phyloP scores from a whole-genome alignment of 1,139 yeast species.

The Candida gigantensis region DNA sequence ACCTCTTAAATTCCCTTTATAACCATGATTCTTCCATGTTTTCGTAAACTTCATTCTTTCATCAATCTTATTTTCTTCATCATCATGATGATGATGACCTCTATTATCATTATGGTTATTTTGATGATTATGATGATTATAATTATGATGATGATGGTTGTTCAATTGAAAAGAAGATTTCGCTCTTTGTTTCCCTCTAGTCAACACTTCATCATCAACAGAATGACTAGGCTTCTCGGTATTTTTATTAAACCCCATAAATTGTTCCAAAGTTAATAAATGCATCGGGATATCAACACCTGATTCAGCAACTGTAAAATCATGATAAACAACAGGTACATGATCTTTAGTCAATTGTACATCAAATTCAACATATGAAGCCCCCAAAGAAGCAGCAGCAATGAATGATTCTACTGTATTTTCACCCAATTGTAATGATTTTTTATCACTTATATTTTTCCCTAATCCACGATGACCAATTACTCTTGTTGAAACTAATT shows the following conservation, averaged over 20 bases:
- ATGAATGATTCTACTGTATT: conserved; percentile 94
- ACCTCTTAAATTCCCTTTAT: conserved; percentile 91
- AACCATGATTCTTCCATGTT: conserved; percentile 83
- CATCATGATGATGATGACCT: conserved; percentile 32
- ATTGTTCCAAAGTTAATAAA: conserved; percentile 85
- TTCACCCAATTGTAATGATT: conserved; percentile 90
- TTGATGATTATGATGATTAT: conserved; percentile 43
- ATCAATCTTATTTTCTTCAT: conserved; percentile 45
- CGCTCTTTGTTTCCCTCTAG: conserved; percentile 42
- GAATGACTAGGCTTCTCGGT: conserved; percentile 23
- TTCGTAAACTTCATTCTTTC: conserved; percentile 83
- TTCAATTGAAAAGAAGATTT: conserved; percentile 25
- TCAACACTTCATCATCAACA: conserved; percentile 40
- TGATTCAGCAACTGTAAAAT: conserved; percentile 90
- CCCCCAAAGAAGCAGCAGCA: conserved; percentile 95
- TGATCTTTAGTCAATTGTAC: conserved; percentile 94
- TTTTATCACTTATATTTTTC: conserved; percentile 69
- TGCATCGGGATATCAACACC: conserved; percentile 98
- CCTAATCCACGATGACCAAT: conserved; percentile 98
- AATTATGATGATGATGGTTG: conserved; percentile 36
- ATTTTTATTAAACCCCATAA: conserved; percentile 57
- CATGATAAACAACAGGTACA: conserved; percentile 93
- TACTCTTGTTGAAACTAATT: conserved; percentile 82
- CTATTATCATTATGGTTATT: conserved; percentile 55
- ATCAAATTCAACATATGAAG: conserved; percentile 91